phyloP scores from a whole-genome alignment of 768 basidiomycete species.

The Mycena metata region DNA sequence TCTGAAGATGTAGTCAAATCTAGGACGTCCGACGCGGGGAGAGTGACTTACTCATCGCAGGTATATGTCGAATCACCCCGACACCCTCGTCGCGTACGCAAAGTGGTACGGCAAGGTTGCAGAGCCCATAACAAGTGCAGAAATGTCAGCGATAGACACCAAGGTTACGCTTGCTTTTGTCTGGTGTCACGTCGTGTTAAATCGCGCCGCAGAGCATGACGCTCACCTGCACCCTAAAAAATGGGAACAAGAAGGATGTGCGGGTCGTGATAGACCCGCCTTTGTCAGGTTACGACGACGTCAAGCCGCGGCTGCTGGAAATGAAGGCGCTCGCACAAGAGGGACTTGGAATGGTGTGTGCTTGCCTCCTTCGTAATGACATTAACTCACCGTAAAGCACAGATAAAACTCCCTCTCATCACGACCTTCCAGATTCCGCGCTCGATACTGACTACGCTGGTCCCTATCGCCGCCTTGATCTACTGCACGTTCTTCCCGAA shows the following conservation, averaged over 20 bases:
- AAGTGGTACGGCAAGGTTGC: slow-evolving; percentile 79
- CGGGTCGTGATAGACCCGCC: slow-evolving; percentile 78
- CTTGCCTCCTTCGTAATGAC: slow-evolving; percentile 5
- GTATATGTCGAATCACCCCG: slow-evolving; percentile 87
- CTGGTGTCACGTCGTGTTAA: neutral
- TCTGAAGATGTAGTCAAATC: slow-evolving; percentile 61
- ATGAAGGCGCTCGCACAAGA: slow-evolving; percentile 90
- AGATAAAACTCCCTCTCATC: slow-evolving; percentile 77
- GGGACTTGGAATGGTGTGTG: slow-evolving; percentile 80
- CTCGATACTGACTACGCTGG: slow-evolving; percentile 42
- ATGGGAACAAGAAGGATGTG: slow-evolving; percentile 61
- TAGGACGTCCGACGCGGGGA: too few relatives aligned
- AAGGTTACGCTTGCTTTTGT: slow-evolving; percentile 58
- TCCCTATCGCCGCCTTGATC: slow-evolving; percentile 50
- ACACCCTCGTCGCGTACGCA: slow-evolving; percentile 87
- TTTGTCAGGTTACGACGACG: slow-evolving; percentile 80
- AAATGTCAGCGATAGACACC: slow-evolving; percentile 78
- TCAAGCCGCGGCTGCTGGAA: slow-evolving; percentile 81
- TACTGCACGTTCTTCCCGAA: slow-evolving; percentile 42
- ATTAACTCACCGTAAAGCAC: neutral
- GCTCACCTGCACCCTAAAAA: slow-evolving; percentile 70
- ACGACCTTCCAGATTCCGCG: slow-evolving; percentile 65
- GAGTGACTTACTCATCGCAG: too few relatives aligned
- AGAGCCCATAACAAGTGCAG: slow-evolving; percentile 68
- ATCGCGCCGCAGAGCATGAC: slow-evolving; percentile 70